These are phyloP conservation scores for Durusdinium trenchii DNA, from an alignment of 73 alveolate species.

Conservation along the genomic window DNA sequence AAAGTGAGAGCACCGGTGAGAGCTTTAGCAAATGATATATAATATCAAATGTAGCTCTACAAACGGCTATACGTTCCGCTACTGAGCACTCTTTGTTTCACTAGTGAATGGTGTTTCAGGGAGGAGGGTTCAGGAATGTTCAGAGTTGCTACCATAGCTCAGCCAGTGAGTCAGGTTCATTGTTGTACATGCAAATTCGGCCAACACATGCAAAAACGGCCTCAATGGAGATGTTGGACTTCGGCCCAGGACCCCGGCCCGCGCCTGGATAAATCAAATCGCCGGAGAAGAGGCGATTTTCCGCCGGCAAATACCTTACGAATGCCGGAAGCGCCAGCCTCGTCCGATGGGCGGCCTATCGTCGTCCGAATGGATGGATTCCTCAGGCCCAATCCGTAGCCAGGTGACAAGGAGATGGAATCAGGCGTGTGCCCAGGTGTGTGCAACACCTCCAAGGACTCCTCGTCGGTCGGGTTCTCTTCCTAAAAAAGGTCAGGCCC, in stretches of 20 bases:
- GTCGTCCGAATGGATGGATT: neutral
- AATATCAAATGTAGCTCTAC: too few relatives aligned
- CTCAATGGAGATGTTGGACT: too few relatives aligned
- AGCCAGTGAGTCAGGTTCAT: too few relatives aligned
- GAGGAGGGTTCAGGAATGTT: too few relatives aligned
- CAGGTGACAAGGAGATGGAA: constrained; percentile 71
- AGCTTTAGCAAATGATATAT: too few relatives aligned
- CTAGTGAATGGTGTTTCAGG: too few relatives aligned
- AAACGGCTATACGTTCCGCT: too few relatives aligned
- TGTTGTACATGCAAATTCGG: neutral
- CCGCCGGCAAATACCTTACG: constrained; percentile 77
- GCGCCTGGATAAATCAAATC: constrained; percentile 79
- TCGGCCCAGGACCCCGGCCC: too few relatives aligned
- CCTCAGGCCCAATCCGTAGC: neutral
- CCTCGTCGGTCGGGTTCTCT: constrained; percentile 34
- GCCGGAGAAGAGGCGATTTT: constrained; percentile 75
- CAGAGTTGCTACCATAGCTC: too few relatives aligned
- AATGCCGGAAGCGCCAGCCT: neutral
- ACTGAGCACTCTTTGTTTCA: too few relatives aligned
- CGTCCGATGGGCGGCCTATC: neutral
- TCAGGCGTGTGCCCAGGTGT: constrained; percentile 94
- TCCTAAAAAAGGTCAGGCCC: too few relatives aligned
- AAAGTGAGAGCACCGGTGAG: too few relatives aligned
- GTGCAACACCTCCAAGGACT: constrained; percentile 72
- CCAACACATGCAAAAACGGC: neutral